Evolutionary conservation across 768 basidiomycete genomes (phyloP), one percentile per base, ranked within the genome.

Genomic region (Asterophora parasitica): DNA sequence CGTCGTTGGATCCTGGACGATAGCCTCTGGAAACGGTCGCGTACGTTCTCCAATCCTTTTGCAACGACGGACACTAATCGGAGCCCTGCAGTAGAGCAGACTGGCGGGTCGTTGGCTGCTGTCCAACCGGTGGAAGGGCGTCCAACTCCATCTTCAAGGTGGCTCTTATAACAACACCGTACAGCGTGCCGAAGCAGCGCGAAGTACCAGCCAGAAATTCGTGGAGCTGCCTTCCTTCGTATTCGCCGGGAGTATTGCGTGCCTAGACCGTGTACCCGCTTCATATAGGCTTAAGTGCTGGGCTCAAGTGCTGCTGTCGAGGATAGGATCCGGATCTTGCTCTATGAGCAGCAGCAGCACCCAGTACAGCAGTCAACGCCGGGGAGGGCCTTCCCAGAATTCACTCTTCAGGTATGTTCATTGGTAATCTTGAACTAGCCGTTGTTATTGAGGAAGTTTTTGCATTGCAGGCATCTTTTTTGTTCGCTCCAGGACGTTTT

Each of bases 391-490:
- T n/a, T 15, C 20, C 6, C 10, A 9, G 39, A 2, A 7, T 40
- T 40, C 39, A 27, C 13, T 42, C 31, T 42, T 42, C 27, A 42
- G 28, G 42, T 42, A 33, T 42, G 42, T 42, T 13, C 17, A 9
- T 42, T 17, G n/a, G 17, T 15, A 3, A 4, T 42, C 30, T 42
- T 42, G 16, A 7, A 32, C 31, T 42, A 27, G 23, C 12, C 15
- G 11, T 32, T 42, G 30, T 35, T 1, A 16, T 9, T 12, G 42
- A 31, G 19, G 42, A 12, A 10, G 3, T 42, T 30, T 6, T 7
- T 10, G 4, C 17, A 12, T 23, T 31, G 15, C 38, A n/a, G 13
- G 10, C 13, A 27, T 40, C 39, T 27, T 4, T 4, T 5, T 32
- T 32, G 27, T 42, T 15, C 27, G n/a, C 7, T 16, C 17, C 16